Conservation (phyloP, 768 basidiomycete species). For the Mycena alexandri region DNA sequence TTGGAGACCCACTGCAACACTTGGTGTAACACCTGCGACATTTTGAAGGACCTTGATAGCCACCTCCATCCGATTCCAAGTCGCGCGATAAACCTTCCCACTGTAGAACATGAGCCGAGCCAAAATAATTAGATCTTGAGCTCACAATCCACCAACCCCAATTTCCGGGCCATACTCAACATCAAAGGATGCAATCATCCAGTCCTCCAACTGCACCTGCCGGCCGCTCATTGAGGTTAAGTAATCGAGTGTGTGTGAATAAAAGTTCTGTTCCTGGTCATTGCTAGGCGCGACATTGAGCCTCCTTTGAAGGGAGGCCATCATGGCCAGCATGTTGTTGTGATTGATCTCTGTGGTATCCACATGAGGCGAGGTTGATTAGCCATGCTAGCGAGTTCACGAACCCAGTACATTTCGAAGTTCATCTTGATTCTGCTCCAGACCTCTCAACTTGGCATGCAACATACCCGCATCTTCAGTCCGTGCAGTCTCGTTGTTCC, state of each 20-base stretch:
- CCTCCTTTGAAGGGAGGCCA: constrained; percentile 5
- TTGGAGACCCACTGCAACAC: neutral
- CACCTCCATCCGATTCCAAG: constrained; percentile 17
- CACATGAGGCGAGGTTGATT: neutral
- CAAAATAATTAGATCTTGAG: neutral
- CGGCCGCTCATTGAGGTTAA: neutral
- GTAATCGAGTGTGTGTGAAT: constrained; percentile 16
- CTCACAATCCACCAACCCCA: constrained; percentile 22
- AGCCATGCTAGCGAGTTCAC: neutral
- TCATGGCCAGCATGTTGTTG: constrained; percentile 8
- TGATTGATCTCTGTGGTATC: constrained; percentile 4
- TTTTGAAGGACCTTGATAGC: neutral
- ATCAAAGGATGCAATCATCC: constrained; percentile 17
- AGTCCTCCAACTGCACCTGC: too few relatives aligned
- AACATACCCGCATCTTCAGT: too few relatives aligned
- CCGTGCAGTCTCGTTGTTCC: too few relatives aligned
- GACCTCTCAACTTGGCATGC: too few relatives aligned
- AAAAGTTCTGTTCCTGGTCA: constrained; percentile 1
- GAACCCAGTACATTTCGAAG: constrained; percentile 15
- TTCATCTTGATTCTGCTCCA: too few relatives aligned
- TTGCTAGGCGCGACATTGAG: neutral
- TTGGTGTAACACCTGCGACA: constrained; percentile 1
- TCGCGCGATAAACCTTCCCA: constrained; percentile 10
- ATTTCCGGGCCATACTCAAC: constrained; percentile 12
- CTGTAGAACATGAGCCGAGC: neutral